Conservation (phyloP, 305 asterid genomes). For the Fraxinus baroniana region DNA sequence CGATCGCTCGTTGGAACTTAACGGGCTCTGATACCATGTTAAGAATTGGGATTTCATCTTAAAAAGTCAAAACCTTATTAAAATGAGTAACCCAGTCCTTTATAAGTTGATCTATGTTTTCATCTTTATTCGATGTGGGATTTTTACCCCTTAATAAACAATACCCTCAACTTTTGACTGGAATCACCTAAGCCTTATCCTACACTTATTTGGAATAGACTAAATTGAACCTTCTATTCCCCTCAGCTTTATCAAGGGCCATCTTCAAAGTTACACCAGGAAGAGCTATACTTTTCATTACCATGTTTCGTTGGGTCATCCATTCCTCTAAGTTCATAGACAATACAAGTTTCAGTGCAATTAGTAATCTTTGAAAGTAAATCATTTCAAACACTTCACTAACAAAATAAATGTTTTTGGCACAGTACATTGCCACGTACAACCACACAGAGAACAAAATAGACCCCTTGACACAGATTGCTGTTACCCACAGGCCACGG, state of each 20-base stretch:
- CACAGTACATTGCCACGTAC: background rate
- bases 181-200: background rate
- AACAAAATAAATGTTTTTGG: background rate
- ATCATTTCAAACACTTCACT: background rate
- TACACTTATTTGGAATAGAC: background rate
- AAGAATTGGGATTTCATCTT: no score
- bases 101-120: no score
- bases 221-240: background rate
- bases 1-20: no score
- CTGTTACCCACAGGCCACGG: background rate
- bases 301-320: background rate
- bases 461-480: conserved; percentile 1
- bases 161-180: background rate
- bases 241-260: background rate
- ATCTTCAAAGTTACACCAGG: background rate
- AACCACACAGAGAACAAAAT: background rate
- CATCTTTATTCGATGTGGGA: no score
- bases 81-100: no score
- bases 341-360: background rate
- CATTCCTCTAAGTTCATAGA: background rate
- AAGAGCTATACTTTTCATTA: background rate
- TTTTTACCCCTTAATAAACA: background rate
- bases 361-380: background rate
- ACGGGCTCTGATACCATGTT: no score
- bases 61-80: no score